Conservation (phyloP, 2,329 filamentous ascomycete genomes). For the Aspergillus pseudotamarii region DNA sequence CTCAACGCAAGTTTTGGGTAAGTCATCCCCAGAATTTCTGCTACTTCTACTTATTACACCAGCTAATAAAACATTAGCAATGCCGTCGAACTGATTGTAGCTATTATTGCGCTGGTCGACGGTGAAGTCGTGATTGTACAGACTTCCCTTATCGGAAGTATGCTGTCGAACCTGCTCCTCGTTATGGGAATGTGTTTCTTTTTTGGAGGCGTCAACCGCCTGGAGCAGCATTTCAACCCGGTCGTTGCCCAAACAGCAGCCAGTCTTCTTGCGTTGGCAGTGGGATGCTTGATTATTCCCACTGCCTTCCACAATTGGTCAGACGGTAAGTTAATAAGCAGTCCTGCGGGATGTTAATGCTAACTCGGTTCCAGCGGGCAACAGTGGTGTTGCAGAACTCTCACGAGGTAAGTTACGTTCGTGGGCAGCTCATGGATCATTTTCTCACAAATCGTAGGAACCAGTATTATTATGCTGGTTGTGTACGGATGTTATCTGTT, state of each 20-base stretch:
- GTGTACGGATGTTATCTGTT: conserved; percentile 83
- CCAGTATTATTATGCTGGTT: conserved; percentile 77
- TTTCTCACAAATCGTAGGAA: conserved; percentile 31
- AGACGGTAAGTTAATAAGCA: conserved; percentile 27
- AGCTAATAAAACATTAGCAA: conserved; percentile 55
- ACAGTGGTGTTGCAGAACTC: conserved; percentile 30
- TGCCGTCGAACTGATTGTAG: conserved; percentile 86
- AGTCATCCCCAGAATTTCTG: not conserved
- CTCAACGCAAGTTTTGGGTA: conserved; percentile 85
- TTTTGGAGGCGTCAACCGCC: conserved; percentile 75
- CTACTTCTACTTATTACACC: not conserved
- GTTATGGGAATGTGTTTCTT: conserved; percentile 94
- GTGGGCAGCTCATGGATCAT: not conserved
- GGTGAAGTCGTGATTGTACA: conserved; percentile 82
- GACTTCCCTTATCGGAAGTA: conserved; percentile 87
- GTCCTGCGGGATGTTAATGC: not conserved
- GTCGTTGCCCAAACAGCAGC: conserved; percentile 89
- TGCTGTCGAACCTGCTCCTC: conserved; percentile 85
- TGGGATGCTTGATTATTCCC: conserved; percentile 82
- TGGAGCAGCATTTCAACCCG: conserved; percentile 87
- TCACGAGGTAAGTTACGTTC: conserved; percentile 33
- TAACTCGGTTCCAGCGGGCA: conserved; percentile 27
- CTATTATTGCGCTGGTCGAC: conserved; percentile 77
- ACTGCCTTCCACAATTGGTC: conserved; percentile 75
- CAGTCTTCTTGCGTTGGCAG: conserved; percentile 75